Conservation (phyloP, 257 asterid species). For the Capsicum rhomboideum region DNA sequence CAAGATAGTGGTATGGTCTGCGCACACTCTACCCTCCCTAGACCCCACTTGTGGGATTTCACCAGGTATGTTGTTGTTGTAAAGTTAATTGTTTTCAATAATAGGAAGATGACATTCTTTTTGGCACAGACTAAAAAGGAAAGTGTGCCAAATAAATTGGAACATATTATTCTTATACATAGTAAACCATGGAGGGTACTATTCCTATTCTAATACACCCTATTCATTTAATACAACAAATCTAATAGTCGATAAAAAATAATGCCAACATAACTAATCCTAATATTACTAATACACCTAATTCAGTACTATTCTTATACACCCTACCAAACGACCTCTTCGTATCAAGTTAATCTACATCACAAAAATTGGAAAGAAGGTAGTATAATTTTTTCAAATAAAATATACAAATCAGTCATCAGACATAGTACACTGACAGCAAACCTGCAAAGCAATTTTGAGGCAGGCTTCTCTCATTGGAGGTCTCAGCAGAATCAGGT, state of each 20-base stretch:
- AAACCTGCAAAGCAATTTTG: constrained; percentile 81
- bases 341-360: neutral
- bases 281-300: neutral
- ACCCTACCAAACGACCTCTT: neutral
- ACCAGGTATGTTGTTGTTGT: no score
- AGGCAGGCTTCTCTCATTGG: constrained; percentile 84
- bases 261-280: neutral
- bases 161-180: neutral
- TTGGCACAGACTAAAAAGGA: no score
- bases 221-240: neutral
- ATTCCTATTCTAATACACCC: neutral
- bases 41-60: no score
- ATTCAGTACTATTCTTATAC: neutral
- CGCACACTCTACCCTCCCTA: no score
- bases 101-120: no score
- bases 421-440: constrained; percentile 4
- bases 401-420: constrained; percentile 1
- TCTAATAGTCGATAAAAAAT: neutral
- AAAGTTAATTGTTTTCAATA: no score
- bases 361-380: neutral
- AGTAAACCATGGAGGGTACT: neutral
- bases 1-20: no score
- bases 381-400: neutral
- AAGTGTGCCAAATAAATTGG: no score
- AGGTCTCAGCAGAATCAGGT: constrained; percentile 86